Evolutionary conservation across 345 rosid species (phyloP).

Genomic region (Bretschneidera sinensis): DNA sequence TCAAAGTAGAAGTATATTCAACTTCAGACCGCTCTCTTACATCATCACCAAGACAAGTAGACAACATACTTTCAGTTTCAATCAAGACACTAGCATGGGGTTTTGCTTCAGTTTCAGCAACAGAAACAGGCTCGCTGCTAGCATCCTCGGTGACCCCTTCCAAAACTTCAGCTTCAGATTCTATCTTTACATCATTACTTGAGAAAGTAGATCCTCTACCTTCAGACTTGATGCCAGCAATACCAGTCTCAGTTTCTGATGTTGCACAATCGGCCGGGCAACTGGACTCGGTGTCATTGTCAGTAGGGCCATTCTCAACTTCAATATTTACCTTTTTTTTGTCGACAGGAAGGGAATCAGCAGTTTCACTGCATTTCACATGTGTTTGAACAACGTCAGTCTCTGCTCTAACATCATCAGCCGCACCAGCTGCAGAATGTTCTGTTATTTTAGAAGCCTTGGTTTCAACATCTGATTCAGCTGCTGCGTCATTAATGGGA

Average conservation of each 20-base stretch:
- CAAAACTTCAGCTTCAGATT: conserved; percentile 12
- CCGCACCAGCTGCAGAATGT: neutral
- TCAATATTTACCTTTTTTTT: conserved; percentile 7
- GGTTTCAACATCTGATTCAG: neutral
- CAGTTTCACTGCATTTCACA: conserved; percentile 5
- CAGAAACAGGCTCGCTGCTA: neutral
- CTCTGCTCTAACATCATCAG: conserved; percentile 8
- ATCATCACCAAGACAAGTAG: conserved; percentile 15
- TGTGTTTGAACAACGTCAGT: conserved; percentile 12
- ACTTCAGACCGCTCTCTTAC: conserved; percentile 8
- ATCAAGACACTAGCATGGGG: neutral
- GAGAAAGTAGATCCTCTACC: conserved; percentile 16
- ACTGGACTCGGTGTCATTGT: conserved; percentile 16
- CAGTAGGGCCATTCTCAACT: conserved; percentile 22
- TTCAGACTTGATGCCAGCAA: conserved; percentile 11
- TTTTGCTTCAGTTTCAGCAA: neutral
- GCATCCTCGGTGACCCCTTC: neutral
- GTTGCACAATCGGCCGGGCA: conserved; percentile 8
- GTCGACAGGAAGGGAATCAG: conserved; percentile 11
- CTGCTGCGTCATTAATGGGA: neutral
- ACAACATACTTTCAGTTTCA: conserved; percentile 15
- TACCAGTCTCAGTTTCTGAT: conserved; percentile 13
- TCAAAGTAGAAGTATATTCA: conserved; percentile 19
- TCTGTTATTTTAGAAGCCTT: neutral
- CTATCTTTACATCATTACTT: neutral